Percentiles rank a stretch among this genome's conserved stretches.
phyloP scores from a whole-genome alignment of 2,329 filamentous ascomycete genomes.

The Fusarium nelsonii region DNA sequence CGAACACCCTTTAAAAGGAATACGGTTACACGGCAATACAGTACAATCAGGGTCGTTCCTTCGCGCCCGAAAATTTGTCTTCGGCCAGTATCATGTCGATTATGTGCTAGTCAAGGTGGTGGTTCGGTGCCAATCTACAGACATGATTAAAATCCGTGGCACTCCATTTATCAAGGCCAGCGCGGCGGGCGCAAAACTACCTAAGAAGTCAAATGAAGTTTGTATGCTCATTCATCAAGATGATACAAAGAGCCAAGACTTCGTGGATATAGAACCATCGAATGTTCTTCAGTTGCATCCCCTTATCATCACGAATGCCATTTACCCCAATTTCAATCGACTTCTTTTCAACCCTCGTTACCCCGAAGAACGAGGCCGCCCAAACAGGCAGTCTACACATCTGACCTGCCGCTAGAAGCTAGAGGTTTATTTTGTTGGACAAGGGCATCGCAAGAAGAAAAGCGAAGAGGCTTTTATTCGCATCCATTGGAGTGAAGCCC shows the following conservation, averaged over 20 bases:
- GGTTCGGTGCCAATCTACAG: slow-evolving; percentile 45
- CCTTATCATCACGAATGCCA: slow-evolving; percentile 68
- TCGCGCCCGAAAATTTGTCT: slow-evolving; percentile 42
- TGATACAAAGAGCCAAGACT: slow-evolving; percentile 44
- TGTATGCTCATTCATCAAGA: slow-evolving; percentile 55
- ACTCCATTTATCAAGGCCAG: slow-evolving; percentile 54
- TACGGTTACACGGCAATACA: slow-evolving; percentile 13
- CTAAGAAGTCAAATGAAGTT: slow-evolving; percentile 58
- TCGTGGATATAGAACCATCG: slow-evolving; percentile 57
- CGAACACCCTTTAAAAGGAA: slow-evolving; percentile 42
- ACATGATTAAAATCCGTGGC: slow-evolving; percentile 54
- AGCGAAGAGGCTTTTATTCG: slow-evolving; percentile 55
- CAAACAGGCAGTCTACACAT: slow-evolving; percentile 49
- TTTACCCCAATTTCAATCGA: slow-evolving; percentile 56
- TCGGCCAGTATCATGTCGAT: slow-evolving; percentile 47
- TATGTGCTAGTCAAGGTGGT: slow-evolving; percentile 60
- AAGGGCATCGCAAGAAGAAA: slow-evolving; percentile 42
- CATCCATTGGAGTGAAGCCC: slow-evolving; percentile 51
- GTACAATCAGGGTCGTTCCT: slow-evolving; percentile 48
- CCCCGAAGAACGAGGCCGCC: slow-evolving; percentile 19
- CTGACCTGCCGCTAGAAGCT: slow-evolving; percentile 67
- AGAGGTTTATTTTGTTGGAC: slow-evolving; percentile 44
- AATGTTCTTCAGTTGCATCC: slow-evolving; percentile 57
- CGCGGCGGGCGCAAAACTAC: slow-evolving; percentile 54
- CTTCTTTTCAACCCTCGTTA: slow-evolving; percentile 39